Percentiles rank a stretch among this genome's conserved stretches.
phyloP scores from a whole-genome alignment of 2,329 filamentous ascomycete genomes.

The Coniochaeta sp. region DNA sequence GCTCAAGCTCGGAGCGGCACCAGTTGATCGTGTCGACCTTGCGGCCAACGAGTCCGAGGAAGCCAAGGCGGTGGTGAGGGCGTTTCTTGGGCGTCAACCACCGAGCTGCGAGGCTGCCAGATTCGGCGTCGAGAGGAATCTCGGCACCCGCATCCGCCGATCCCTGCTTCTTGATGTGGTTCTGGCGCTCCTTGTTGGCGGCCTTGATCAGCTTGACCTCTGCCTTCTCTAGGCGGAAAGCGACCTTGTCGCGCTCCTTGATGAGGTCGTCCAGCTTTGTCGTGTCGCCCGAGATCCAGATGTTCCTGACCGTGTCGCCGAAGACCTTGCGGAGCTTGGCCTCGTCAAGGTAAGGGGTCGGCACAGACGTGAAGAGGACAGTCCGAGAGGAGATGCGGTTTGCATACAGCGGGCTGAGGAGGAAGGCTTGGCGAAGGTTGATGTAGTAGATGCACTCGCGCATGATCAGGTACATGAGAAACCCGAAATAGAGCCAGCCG shows the following conservation, averaged over 20 bases:
- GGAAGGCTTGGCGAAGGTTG: slow-evolving; percentile 86
- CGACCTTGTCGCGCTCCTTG: slow-evolving; percentile 70
- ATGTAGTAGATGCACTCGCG: slow-evolving; percentile 88
- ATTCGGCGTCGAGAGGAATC: slow-evolving; percentile 54
- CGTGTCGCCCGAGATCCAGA: slow-evolving; percentile 78
- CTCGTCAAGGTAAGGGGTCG: slow-evolving; percentile 68
- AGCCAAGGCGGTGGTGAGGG: slow-evolving; percentile 66
- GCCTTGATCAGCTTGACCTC: slow-evolving; percentile 79
- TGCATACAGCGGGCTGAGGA: slow-evolving; percentile 76
- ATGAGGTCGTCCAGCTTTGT: slow-evolving; percentile 74
- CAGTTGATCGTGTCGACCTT: slow-evolving; percentile 95
- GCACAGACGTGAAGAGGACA: slow-evolving; percentile 82
- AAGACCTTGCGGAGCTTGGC: slow-evolving; percentile 73
- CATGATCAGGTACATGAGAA: slow-evolving; percentile 81
- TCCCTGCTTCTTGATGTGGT: slow-evolving; percentile 54
- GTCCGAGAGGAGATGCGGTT: slow-evolving; percentile 84
- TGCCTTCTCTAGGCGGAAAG: slow-evolving; percentile 75
- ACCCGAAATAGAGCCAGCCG: slow-evolving; percentile 77
- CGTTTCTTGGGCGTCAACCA: slow-evolving; percentile 69
- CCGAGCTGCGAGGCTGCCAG: slow-evolving; percentile 62
- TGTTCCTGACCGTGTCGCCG: slow-evolving; percentile 68
- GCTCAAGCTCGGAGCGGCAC: slow-evolving; percentile 70
- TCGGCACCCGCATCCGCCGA: slow-evolving; percentile 21
- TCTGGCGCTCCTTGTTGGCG: slow-evolving; percentile 65
- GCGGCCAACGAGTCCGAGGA: slow-evolving; percentile 64